Conservation (phyloP, 768 basidiomycete species). For the Epithele typhae region DNA sequence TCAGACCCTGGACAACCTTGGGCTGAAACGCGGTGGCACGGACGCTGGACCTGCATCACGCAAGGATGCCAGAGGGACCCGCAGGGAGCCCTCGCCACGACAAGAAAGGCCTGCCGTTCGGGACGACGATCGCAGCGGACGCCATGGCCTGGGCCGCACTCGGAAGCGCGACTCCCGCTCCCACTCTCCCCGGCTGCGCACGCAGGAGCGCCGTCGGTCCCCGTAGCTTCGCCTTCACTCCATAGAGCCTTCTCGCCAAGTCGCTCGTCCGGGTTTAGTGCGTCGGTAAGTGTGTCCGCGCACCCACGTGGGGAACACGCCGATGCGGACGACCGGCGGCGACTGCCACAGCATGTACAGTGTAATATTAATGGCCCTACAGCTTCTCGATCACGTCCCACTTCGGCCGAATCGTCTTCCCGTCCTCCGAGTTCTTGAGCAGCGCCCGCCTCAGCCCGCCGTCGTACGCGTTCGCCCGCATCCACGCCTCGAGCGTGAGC, state of each 20-base stretch:
- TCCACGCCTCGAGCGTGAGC: constrained; percentile 38
- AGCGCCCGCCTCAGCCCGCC: constrained; percentile 13
- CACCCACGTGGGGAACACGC: too few species aligned
- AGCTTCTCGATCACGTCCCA: background rate
- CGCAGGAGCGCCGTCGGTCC: background rate
- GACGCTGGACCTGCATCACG: too few species aligned
- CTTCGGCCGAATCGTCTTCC: constrained; percentile 13
- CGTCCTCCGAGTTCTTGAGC: constrained; percentile 21
- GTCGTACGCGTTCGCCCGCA: constrained; percentile 31
- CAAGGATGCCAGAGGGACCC: too few species aligned
- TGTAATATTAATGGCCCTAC: background rate
- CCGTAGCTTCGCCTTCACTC: too few species aligned
- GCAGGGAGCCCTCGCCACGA: too few species aligned
- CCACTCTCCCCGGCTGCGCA: constrained; percentile 20
- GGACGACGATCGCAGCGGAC: background rate
- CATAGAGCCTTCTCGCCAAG: too few species aligned
- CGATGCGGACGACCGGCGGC: too few species aligned
- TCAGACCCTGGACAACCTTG: too few species aligned
- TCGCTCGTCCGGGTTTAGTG: too few species aligned
- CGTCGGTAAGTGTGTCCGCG: too few species aligned
- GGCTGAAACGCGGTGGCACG: background rate
- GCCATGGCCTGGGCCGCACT: background rate
- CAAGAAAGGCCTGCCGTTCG: too few species aligned
- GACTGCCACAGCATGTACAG: background rate
- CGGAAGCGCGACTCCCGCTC: constrained; percentile 24